phyloP scores from a whole-genome alignment of 192 early-diverging fungal genomes.

The Podila epicladia region DNA sequence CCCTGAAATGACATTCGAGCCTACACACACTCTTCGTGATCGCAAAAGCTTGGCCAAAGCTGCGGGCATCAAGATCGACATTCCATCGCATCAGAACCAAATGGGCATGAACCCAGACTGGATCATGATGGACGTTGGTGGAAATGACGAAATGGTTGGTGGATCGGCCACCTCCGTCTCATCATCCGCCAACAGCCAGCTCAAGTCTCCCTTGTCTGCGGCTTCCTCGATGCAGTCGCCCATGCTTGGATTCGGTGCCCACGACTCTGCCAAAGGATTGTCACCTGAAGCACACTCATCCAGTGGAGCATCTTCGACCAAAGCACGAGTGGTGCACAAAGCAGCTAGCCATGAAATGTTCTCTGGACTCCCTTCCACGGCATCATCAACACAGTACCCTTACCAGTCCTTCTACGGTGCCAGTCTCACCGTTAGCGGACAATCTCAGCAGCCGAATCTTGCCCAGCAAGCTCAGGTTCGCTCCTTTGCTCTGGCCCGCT shows the following conservation, averaged over 20 bases:
- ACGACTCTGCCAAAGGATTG: background rate
- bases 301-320: background rate
- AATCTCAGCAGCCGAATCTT: background rate
- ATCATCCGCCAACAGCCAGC: constrained; percentile 4
- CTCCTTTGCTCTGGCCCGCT: background rate
- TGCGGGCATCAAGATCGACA: constrained; percentile 34
- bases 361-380: background rate
- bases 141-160: constrained; percentile 25
- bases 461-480: constrained; percentile 13
- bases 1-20: background rate
- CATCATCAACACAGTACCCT: background rate
- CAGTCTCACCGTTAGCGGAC: background rate
- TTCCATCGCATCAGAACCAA: constrained; percentile 25
- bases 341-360: constrained; percentile 4
- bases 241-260: background rate
- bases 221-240: constrained; percentile 20
- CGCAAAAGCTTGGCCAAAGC: constrained; percentile 38
- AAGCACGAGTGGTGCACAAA: background rate
- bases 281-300: background rate
- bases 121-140: background rate
- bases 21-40: constrained; percentile 30
- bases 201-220: background rate
- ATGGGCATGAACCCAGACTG: background rate
- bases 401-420: constrained; percentile 2
- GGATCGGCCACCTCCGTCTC: constrained; percentile 33